A percentile compares a stretch with the other conserved stretches of the same genome.
phyloP scores from a whole-genome alignment of 331 rosid genomes.

The Acacia pycnantha region DNA sequence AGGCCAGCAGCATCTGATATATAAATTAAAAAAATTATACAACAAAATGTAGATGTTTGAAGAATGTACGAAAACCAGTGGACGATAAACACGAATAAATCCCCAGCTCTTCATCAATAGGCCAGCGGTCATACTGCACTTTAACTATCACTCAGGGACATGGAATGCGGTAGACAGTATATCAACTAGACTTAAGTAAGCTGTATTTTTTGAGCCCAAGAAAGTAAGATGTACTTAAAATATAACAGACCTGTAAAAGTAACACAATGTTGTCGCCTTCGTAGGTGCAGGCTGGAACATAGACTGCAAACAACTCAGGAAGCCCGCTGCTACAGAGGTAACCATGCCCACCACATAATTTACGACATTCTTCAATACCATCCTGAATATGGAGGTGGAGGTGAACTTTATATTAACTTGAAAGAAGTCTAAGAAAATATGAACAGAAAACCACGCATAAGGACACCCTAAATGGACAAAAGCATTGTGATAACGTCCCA shows the following conservation, averaged over 20 bases:
- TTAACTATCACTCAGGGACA: neutral
- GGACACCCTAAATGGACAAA: neutral
- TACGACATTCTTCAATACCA: slow-evolving; percentile 94
- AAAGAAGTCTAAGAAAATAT: neutral
- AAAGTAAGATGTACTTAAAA: slow-evolving; percentile 17
- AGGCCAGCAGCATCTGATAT: neutral
- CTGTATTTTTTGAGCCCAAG: neutral
- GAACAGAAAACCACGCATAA: slow-evolving; percentile 16
- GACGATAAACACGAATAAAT: slow-evolving; percentile 20
- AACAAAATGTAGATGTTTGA: neutral
- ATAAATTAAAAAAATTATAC: neutral
- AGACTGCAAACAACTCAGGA: slow-evolving; percentile 97
- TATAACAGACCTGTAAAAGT: slow-evolving; percentile 74
- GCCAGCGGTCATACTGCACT: slow-evolving; percentile 9
- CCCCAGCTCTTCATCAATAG: neutral
- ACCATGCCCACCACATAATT: slow-evolving; percentile 99
- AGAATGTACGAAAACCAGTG: slow-evolving; percentile 4
- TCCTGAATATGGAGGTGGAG: slow-evolving; percentile 56
- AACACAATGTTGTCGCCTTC: slow-evolving; percentile 96
- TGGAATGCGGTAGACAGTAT: neutral
- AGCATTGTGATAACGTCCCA: slow-evolving; percentile 15
- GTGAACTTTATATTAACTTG: slow-evolving; percentile 13
- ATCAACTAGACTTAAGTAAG: slow-evolving; percentile 3
- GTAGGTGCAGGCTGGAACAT: slow-evolving; percentile 94
- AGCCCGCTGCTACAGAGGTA: slow-evolving; percentile 97